Evolutionary conservation across 148 eudicot species (phyloP), one percentile per base, ranked within the genome.

Genomic region (Vaccinium macrocarpon): DNA sequence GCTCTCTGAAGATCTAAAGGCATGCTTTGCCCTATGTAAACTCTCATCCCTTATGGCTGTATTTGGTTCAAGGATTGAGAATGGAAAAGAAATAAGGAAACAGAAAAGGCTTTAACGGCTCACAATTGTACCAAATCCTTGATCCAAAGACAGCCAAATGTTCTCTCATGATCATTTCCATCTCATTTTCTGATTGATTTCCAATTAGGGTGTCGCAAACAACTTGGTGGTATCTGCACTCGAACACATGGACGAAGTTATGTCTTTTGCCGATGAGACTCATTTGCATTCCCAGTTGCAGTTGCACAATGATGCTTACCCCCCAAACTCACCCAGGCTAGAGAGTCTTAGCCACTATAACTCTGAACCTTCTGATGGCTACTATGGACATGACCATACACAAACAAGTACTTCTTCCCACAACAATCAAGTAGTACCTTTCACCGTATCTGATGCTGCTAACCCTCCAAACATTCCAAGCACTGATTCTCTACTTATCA

Each of bases 1-100:
- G 82, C 88, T 93, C 61, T 88, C 98, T 48, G 94, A 93, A 86
- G 82, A 70, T 13, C 93, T 92, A 53, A 91, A 91, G 99, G 99
- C 82, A 88, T 59, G 85, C 55, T 88, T 87, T 81, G 83, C 82
- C 76, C 14, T 62, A 62, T 21, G 5, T 80, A 32, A 35, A 38
- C 15, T 11, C 8, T 84, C 42, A 77, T 77, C 8, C 14, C 11
- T 35, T 32, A 32, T 21, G 14, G 12, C 27, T 62, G 70, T 62
- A 62, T 62, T 62, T 23, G 70, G 70, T 8, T 62, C 70, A 62
- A 62, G 27, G 70, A 62, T 62, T 62, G 12, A 27, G 29, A 8
- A 62, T n/a, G 27, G 27, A 23, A 5, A 57, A 57, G 6, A 18
- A 57, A 57, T 6, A 62, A 8, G 11, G 12, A 9, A 62, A 21